These are phyloP conservation scores for Aspergillus texensis DNA, from an alignment of 2,329 filamentous ascomycete species.

Conservation along the genomic window DNA sequence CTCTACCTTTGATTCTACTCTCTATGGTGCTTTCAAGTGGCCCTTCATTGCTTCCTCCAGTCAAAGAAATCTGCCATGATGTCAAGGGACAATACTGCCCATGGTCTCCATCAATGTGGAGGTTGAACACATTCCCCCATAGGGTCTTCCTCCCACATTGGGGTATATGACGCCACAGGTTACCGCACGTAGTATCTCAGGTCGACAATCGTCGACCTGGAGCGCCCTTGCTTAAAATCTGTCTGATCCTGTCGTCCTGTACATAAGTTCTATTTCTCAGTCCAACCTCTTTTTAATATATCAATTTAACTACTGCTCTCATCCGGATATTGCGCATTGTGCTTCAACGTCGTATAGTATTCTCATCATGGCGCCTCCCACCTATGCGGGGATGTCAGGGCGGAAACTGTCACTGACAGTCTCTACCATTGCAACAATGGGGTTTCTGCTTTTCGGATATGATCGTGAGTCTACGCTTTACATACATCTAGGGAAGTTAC, in stretches of 20 bases:
- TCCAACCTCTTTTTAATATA: neutral
- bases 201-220: neutral
- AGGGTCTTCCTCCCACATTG: neutral
- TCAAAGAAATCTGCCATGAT: neutral
- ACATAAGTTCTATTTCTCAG: neutral
- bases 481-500: neutral
- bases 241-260: neutral
- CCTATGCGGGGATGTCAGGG: conserved; percentile 62
- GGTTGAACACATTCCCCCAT: neutral
- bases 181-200: neutral
- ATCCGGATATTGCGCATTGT: neutral
- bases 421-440: conserved; percentile 64
- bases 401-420: conserved; percentile 58
- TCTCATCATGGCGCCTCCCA: conserved; percentile 51
- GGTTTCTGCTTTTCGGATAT: conserved; percentile 63
- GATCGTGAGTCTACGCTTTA: conserved; percentile 45
- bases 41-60: neutral
- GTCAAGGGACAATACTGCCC: neutral
- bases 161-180: neutral
- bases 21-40: neutral
- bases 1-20: neutral
- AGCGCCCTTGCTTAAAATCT: neutral
- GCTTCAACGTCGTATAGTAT: neutral
- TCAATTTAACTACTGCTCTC: neutral
- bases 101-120: neutral